These are phyloP conservation scores for Mucor ambiguus DNA, from an alignment of 371 early-diverging fungal species.

Conservation along the genomic window DNA sequence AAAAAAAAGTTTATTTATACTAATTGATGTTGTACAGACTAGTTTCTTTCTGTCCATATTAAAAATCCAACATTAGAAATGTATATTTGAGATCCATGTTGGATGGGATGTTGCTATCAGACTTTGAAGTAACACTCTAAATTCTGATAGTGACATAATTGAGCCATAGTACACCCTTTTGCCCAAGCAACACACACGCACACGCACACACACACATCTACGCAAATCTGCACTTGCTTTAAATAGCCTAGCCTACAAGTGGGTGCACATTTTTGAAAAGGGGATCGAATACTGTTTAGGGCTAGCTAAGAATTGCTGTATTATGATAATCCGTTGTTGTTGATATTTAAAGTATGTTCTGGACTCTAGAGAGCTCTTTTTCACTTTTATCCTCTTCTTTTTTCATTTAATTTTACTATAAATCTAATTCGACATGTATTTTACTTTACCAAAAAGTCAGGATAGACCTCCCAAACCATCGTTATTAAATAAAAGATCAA, in stretches of 20 bases:
- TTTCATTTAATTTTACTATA: constrained; percentile 1
- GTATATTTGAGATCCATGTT: neutral
- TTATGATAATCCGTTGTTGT: neutral
- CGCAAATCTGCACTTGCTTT: constrained; percentile 4
- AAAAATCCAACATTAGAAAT: neutral
- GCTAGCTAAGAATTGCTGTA: neutral
- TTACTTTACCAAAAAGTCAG: constrained; percentile 25
- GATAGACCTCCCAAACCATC: constrained; percentile 3
- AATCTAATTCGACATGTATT: constrained; percentile 19
- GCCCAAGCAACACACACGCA: neutral
- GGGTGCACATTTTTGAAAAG: neutral
- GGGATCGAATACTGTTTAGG: constrained; percentile 1
- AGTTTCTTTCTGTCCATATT: neutral
- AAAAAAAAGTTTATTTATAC: neutral
- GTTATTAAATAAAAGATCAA: neutral
- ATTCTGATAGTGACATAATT: neutral
- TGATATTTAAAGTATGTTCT: constrained; percentile 5
- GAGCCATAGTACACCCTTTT: neutral
- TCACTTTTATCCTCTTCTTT: neutral
- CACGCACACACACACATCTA: neutral
- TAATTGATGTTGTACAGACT: neutral
- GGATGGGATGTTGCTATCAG: neutral
- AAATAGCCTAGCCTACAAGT: neutral
- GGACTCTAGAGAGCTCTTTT: neutral
- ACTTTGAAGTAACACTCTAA: neutral